Base-by-base conservation (phyloP, 1,139 yeast genomes). In the Yamadazyma dendronema region DNA sequence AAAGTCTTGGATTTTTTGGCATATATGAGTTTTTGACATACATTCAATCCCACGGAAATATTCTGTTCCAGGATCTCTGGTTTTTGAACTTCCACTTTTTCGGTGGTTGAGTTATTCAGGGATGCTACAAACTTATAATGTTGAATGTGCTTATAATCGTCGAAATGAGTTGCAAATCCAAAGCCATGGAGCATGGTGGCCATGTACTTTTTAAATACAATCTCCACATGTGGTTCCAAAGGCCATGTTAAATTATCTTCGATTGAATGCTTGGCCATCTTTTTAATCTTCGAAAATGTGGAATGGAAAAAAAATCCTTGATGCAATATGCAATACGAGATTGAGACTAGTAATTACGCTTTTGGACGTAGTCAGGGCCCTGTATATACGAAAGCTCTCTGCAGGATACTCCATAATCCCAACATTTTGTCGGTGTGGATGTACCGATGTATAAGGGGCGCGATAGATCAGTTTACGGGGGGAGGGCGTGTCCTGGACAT, bases 131-230 rank as follows among this genome's bases (percentile, higher is more conserved):
- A 49, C 3, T 36, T 31, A 9, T 22, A 36, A 4, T 21, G n/a
- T 13, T 13, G 5, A 14, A 30, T 30, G 4, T 30, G 26, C 8
- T 30, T 30, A 22, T 15, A 21, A 28, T 41, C 14, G 28, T 63
- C 58, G 23, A 75, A 57, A 26, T 61, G 61, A 9, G 81, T 70
- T 3, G 74, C 72, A 38, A 79, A 70, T 3, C 88, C 92, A 66
- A 80, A 72, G 38, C 70, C 77, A 40, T 74, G 75, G 43, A 86
- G 62, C 33, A 83, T 53, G 43, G 79, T 74, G 28, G 84, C 79
- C 92, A 94, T 84, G 35, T 81, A 71, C 53, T 85, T 90, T 60
- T 87, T 87, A 49, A 88, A 69, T 28, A 69, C 69, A 38, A 72
- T 64, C 51, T 84, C 94, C 4, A 36, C 34, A 17, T 40, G 43